Percentiles rank a stretch among this genome's conserved stretches.
These are phyloP conservation scores for Paracamarosporium sp. DNA, from an alignment of 2,329 filamentous ascomycete species.

Conservation along the genomic window DNA sequence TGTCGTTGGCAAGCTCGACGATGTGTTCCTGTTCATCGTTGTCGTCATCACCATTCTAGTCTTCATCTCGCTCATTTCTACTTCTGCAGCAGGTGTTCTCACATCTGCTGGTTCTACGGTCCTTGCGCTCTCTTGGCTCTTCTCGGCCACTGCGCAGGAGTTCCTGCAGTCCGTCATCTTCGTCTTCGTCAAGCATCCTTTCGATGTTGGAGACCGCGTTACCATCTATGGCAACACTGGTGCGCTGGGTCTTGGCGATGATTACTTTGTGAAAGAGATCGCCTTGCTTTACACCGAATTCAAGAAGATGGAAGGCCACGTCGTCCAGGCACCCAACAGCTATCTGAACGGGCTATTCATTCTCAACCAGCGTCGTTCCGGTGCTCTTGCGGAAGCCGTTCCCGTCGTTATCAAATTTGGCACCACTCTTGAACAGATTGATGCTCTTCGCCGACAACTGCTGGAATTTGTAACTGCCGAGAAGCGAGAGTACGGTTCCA, in stretches of 20 bases:
- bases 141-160: slow-evolving; percentile 91
- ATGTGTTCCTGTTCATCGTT: slow-evolving; percentile 88
- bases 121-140: slow-evolving; percentile 90
- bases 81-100: slow-evolving; percentile 88
- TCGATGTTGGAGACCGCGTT: slow-evolving; percentile 93
- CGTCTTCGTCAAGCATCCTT: slow-evolving; percentile 96
- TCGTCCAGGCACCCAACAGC: slow-evolving; percentile 95
- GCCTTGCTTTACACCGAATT: slow-evolving; percentile 94
- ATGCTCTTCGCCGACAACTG: slow-evolving; percentile 78
- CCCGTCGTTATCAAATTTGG: slow-evolving; percentile 87
- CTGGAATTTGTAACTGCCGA: slow-evolving; percentile 83
- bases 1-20: slow-evolving; percentile 87
- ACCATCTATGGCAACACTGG: slow-evolving; percentile 91
- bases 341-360: slow-evolving; percentile 93
- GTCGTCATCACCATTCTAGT: slow-evolving; percentile 81
- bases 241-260: slow-evolving; percentile 77
- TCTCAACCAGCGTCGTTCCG: slow-evolving; percentile 90
- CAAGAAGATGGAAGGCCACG: slow-evolving; percentile 97
- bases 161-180: slow-evolving; percentile 94
- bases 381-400: slow-evolving; percentile 84
- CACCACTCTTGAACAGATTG: slow-evolving; percentile 82
- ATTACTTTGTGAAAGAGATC: slow-evolving; percentile 96
- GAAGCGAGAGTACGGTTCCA: slow-evolving; percentile 87
- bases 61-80: slow-evolving; percentile 87
- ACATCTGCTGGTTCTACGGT: slow-evolving; percentile 86